Base-by-base conservation (phyloP, 2,329 filamentous ascomycete genomes). In the Ascosphaera acerosa region DNA sequence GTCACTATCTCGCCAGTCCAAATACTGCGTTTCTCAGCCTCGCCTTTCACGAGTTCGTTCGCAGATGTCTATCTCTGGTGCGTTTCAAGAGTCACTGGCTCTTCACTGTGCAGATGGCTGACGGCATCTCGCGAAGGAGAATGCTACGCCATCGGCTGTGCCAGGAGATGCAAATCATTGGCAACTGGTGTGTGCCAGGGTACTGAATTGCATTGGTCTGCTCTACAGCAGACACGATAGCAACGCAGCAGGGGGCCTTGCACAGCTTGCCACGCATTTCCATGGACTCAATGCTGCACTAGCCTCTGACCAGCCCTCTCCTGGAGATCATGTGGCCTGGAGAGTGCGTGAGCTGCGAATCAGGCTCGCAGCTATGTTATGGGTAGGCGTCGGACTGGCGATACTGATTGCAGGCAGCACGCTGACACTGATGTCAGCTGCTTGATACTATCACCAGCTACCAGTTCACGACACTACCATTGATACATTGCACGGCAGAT, bases 381-480 rank as follows among this genome's bases (percentile, higher is more conserved):
- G 20, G 20, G 20, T 23, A 23, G n/a, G n/a, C n/a, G n/a, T n/a
- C n/a, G n/a, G n/a, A n/a, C n/a, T n/a, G n/a, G n/a, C n/a, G n/a
- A n/a, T n/a, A n/a, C n/a, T n/a, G n/a, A n/a, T n/a, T n/a, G n/a
- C n/a, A n/a, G 14, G 10, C 14, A 26, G 14, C 14, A 26, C 22
- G 22, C n/a, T 14, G n/a, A 3, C 4, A 26, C 22, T 26, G 10
- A 14, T 3, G 16, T 30, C 10, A 30, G 28, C 28, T 30, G n/a
- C 28, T 30, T 15, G 28, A 30, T 16, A 12, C 28, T 10, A 30
- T 30, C n/a, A 30, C 16, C 10, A 15, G n/a, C 28, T 30, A 30
- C 15, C 28, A 30, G 10, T 30, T 30, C 28, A n/a, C 12, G 15
- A 10, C n/a, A 30, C 10, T 15, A 12, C 28, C 28, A 30, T 16